Evolutionary conservation across 306 rosid genomes (phyloP), one percentile per base, ranked within the genome.

Genomic region (Trifolium subterraneum): DNA sequence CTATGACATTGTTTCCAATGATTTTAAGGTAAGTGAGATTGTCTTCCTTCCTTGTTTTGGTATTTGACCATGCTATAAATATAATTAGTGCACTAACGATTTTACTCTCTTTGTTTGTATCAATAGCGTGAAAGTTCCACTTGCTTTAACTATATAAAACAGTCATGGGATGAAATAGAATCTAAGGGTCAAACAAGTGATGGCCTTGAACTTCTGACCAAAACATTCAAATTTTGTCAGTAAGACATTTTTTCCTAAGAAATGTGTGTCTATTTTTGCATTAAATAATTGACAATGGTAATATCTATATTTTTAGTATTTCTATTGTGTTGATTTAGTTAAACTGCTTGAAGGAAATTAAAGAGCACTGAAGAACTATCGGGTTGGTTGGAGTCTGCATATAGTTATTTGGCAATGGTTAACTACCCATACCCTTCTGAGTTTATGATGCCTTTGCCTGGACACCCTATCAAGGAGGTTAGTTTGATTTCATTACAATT

Each of bases 341-440:
- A 83, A 62, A 66, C 78, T 77, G 70, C 79, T 72, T 62, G 47
- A 68, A 79, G 97, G 77, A 76, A 74, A 47, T 77, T 92, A 73
- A 88, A 78, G 2, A 83, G 29, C 19, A 47, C 80, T 10, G 68
- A 35, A 14, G 91, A 92, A 81, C 88, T 92, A 60, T 63, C 7
- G 6, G 56, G 69, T 68, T 90, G 98, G 96, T 71, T 92, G 83
- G 90, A 87, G 6, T 85, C 92, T 42, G 98, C 98, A 7, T 92
- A 88, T 81, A 90, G 91, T 84, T 92, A 63, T 88, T 83, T 92
- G 84, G 98, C 91, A 41, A 92, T 92, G 98, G 92, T 85, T 64
- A 78, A 92, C 84, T 92, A 90, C 74, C 97, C 97, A 23, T 92
- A 84, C 77, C 81, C 90, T 65, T 67, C 96, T 18, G 82, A 84